Conservation (phyloP, 805 yeast genomes). For the Lachancea meyersii region DNA sequence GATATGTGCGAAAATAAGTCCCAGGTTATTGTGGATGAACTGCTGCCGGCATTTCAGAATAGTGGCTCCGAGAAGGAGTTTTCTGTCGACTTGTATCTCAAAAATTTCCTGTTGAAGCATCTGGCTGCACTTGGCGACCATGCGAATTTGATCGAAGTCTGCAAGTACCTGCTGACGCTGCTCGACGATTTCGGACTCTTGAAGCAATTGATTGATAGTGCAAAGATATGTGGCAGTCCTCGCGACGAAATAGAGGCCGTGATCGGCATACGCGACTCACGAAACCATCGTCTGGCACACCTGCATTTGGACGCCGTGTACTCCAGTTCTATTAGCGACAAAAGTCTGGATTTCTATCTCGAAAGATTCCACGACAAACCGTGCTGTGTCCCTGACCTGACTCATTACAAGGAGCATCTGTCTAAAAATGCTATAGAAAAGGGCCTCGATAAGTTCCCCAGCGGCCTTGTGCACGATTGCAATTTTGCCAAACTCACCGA, state of each 20-base stretch:
- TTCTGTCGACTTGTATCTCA: constrained; percentile 55
- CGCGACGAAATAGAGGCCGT: constrained; percentile 30
- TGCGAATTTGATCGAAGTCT: constrained; percentile 38
- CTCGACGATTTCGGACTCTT: constrained; percentile 61
- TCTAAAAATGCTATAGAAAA: constrained; percentile 9
- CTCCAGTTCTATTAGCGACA: constrained; percentile 18
- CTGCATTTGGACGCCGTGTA: constrained; percentile 39
- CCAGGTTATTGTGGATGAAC: constrained; percentile 33
- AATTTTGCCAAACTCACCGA: constrained; percentile 19
- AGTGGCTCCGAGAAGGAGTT: constrained; percentile 5
- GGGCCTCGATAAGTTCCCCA: constrained; percentile 18
- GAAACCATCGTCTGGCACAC: constrained; percentile 53
- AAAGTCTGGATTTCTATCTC: constrained; percentile 40
- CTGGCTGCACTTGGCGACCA: constrained; percentile 40
- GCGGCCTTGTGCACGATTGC: constrained; percentile 42
- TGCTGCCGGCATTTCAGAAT: constrained; percentile 29
- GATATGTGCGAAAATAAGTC: constrained; percentile 29
- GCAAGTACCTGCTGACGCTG: constrained; percentile 39
- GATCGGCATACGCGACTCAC: constrained; percentile 35
- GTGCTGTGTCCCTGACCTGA: constrained; percentile 61
- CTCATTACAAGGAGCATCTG: constrained; percentile 25
- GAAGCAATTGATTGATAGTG: constrained; percentile 40
- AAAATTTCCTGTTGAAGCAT: constrained; percentile 45
- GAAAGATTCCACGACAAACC: constrained; percentile 45
- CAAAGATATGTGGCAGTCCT: constrained; percentile 52